Evolutionary conservation across 805 yeast genomes (phyloP).

Genomic region (Alloascoidea africana): DNA sequence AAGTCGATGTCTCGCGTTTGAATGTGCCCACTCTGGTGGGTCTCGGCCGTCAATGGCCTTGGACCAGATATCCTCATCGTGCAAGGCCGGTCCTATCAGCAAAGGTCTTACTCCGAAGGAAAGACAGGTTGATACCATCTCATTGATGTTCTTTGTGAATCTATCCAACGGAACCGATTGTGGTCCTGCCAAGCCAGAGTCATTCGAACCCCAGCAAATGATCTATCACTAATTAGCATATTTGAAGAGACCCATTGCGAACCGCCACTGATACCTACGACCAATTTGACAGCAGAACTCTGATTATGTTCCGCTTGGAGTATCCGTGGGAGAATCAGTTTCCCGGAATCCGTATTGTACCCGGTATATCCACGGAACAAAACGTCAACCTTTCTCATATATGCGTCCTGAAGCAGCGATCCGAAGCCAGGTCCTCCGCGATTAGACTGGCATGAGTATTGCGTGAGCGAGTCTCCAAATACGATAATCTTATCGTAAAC

Average conservation of each 20-base stretch:
- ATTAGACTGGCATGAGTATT: slow-evolving; percentile 12
- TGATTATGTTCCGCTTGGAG: slow-evolving; percentile 23
- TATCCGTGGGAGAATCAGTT: not conserved
- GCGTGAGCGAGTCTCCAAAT: slow-evolving; percentile 63
- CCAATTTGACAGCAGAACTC: slow-evolving; percentile 17
- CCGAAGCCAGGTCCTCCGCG: not conserved
- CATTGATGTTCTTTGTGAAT: slow-evolving; percentile 30
- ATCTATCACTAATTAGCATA: slow-evolving; percentile 17
- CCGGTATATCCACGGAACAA: slow-evolving; percentile 68
- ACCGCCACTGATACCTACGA: slow-evolving; percentile 8
- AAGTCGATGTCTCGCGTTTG: not conserved
- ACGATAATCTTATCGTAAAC: slow-evolving; percentile 32
- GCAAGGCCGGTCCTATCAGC: slow-evolving; percentile 47
- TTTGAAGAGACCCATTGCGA: not conserved
- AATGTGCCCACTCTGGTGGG: slow-evolving; percentile 1
- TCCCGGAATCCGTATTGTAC: slow-evolving; percentile 51
- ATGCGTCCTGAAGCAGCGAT: not conserved
- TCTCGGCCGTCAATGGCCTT: not conserved
- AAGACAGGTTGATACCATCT: slow-evolving; percentile 25
- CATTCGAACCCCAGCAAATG: slow-evolving; percentile 75
- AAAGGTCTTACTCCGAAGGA: slow-evolving; percentile 33
- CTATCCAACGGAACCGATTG: slow-evolving; percentile 37
- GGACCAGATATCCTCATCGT: slow-evolving; percentile 18
- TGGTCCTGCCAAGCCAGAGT: slow-evolving; percentile 28
- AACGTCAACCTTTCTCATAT: slow-evolving; percentile 50